Evolutionary conservation across 306 rosid species (phyloP).

Genomic region (Cucumis sativus): Cucumber_9930_V3 NC_026660.2:28335001-28335500

Average conservation of each 20-base stretch:
- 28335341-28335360: not conserved
- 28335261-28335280: not conserved
- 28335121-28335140: constrained; percentile 91
- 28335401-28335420: not conserved
- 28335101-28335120: constrained; percentile 94
- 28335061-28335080: not conserved
- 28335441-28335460: not conserved
- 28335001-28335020: not conserved
- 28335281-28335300: not conserved
- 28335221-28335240: not conserved
- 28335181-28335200: not conserved
- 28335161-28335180: constrained; percentile 59
- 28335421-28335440: not conserved
- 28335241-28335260: not conserved
- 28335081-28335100: constrained; percentile 90
- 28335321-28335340: not conserved
- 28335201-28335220: not conserved
- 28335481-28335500: not conserved
- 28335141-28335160: constrained; percentile 74
- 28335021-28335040: not conserved
- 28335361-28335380: not conserved
- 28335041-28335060: not conserved
- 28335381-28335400: not conserved
- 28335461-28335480: not conserved
- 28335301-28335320: not conserved